phyloP scores from a whole-genome alignment of 108 stramenopile genomes.

The Pseudonitzschia multistriata region DNA sequence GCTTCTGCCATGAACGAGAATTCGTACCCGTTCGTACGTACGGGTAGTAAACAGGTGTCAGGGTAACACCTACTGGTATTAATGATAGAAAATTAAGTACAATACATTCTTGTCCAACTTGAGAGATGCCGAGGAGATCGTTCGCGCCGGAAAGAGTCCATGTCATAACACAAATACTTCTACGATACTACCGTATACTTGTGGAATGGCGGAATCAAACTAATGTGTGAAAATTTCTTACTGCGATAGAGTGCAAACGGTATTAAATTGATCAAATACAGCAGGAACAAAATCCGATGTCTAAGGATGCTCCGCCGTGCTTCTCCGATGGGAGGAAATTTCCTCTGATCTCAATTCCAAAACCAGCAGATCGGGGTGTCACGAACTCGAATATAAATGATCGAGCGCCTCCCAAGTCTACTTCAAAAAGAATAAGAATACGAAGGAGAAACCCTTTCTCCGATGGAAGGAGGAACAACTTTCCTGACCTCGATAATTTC shows the following conservation, averaged over 20 bases:
- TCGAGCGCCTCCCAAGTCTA: background rate
- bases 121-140: background rate
- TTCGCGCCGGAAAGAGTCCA: too few species aligned
- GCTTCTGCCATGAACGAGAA: background rate
- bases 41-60: too few species aligned
- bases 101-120: too few species aligned
- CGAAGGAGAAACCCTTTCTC: constrained; percentile 23
- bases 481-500: constrained; percentile 16
- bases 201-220: too few species aligned
- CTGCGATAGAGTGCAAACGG: too few species aligned
- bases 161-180: too few species aligned
- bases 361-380: background rate
- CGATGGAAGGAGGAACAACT: constrained; percentile 19
- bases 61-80: too few species aligned
- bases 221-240: too few species aligned
- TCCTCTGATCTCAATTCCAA: background rate
- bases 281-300: background rate
- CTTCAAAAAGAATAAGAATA: background rate
- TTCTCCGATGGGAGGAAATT: background rate
- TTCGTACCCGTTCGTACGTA: background rate
- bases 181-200: too few species aligned
- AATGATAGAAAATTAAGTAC: too few species aligned
- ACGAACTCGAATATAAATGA: background rate
- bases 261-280: background rate
- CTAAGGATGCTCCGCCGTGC: background rate